phyloP scores from a whole-genome alignment of 75 land plant genomes.

The Picea glauca region DNA sequence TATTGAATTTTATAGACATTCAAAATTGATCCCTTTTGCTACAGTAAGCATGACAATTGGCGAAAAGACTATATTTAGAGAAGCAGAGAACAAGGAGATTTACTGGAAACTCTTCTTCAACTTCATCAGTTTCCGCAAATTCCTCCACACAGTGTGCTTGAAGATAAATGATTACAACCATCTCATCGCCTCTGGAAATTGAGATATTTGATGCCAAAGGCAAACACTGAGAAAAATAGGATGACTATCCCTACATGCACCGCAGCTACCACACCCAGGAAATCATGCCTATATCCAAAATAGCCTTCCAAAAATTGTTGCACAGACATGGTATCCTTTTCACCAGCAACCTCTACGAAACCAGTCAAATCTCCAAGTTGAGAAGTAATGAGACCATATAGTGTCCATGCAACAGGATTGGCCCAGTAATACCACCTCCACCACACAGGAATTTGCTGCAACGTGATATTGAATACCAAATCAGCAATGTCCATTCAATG shows the following conservation, averaged over 20 bases:
- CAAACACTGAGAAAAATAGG: conserved; percentile 56
- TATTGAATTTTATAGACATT: too few species aligned
- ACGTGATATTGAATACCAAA: too few species aligned
- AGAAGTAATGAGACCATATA: conserved; percentile 69
- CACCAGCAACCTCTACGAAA: conserved; percentile 8
- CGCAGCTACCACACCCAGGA: conserved; percentile 43
- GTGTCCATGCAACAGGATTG: conserved; percentile 68
- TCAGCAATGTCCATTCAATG: too few species aligned
- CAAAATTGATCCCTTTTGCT: too few species aligned
- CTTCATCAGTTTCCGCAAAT: too few species aligned
- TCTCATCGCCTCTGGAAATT: conserved; percentile 50
- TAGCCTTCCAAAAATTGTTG: conserved; percentile 32
- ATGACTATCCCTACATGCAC: conserved; percentile 51
- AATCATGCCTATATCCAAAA: conserved; percentile 53
- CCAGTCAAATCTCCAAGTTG: conserved; percentile 53
- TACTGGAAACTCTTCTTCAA: too few species aligned
- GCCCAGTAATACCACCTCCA: conserved; percentile 92
- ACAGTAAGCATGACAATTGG: too few species aligned
- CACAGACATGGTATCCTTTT: conserved; percentile 18
- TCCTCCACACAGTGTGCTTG: too few species aligned
- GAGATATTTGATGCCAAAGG: conserved; percentile 59
- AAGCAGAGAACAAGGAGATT: too few species aligned
- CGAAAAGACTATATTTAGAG: too few species aligned
- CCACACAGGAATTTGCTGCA: conserved; percentile 57
- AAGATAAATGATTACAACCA: neutral